Conservation (phyloP, 495 filamentous ascomycete species). For the Aspergillus haitiensis region DNA sequence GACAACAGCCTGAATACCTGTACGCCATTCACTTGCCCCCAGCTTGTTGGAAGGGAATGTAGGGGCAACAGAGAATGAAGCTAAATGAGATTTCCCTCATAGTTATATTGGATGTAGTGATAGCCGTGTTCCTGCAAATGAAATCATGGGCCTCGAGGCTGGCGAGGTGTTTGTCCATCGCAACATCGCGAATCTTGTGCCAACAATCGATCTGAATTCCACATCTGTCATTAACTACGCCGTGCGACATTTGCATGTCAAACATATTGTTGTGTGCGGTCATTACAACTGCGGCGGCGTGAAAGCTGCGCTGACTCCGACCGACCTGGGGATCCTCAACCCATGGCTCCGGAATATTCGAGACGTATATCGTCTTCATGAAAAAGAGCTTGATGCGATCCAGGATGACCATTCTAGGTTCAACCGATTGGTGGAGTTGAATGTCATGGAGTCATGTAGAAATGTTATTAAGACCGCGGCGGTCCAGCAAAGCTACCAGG, state of each 20-base stretch:
- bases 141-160: slow-evolving; percentile 73
- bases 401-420: slow-evolving; percentile 40
- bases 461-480: slow-evolving; percentile 59
- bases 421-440: slow-evolving; percentile 63
- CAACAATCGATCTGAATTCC: slow-evolving; percentile 68
- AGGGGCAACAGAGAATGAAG: neutral
- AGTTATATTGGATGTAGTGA: slow-evolving; percentile 80
- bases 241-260: slow-evolving; percentile 68
- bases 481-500: slow-evolving; percentile 63
- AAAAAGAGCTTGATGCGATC: slow-evolving; percentile 51
- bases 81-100: slow-evolving; percentile 1
- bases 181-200: slow-evolving; percentile 87
- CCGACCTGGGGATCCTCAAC: slow-evolving; percentile 69
- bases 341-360: slow-evolving; percentile 75
- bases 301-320: slow-evolving; percentile 60
- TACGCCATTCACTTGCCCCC: slow-evolving; percentile 43
- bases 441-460: slow-evolving; percentile 62
- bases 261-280: slow-evolving; percentile 80
- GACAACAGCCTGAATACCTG: slow-evolving; percentile 72
- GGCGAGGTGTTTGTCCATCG: slow-evolving; percentile 90
- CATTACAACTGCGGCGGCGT: slow-evolving; percentile 81
- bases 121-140: slow-evolving; percentile 79
- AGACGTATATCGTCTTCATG: slow-evolving; percentile 54
- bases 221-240: slow-evolving; percentile 78
- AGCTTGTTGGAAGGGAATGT: neutral